Conservation (phyloP, 2,329 filamentous ascomycete genomes). For the Diaporthe sp. region DNA sequence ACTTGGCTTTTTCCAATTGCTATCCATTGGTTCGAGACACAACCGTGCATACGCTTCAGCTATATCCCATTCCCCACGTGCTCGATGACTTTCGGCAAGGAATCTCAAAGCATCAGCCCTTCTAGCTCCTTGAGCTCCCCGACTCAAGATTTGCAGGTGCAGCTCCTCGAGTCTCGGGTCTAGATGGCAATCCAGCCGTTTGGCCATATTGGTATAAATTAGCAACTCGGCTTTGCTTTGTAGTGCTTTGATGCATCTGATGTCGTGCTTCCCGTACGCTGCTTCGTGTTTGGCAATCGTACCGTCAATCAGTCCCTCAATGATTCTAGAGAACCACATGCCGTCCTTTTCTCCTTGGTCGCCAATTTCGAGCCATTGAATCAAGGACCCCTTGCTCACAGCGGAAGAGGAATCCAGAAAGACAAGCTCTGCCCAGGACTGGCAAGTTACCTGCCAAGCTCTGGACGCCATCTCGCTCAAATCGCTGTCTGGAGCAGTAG, state of each 20-base stretch:
- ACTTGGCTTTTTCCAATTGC: too few relatives aligned
- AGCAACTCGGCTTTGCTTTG: background rate
- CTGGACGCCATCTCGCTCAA: constrained; percentile 7
- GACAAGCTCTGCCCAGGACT: constrained; percentile 5
- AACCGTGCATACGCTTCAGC: background rate
- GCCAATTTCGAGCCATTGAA: background rate
- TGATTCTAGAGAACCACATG: constrained; percentile 2
- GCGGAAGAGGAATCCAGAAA: background rate
- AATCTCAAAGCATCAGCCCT: background rate
- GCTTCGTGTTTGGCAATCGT: background rate
- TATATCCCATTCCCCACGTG: background rate
- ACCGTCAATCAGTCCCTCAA: background rate
- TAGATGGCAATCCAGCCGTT: background rate
- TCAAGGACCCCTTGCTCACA: background rate
- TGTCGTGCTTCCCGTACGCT: background rate
- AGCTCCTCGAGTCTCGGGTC: constrained; percentile 6
- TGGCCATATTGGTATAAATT: background rate
- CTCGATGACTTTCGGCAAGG: constrained; percentile 8
- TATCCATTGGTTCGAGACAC: background rate
- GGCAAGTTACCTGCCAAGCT: background rate
- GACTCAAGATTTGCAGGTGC: background rate
- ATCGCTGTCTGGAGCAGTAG: background rate
- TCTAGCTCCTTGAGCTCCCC: background rate
- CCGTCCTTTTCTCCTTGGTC: background rate
- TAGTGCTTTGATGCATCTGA: constrained; percentile 8